A percentile compares a stretch with the other conserved stretches of the same genome.
Evolutionary conservation across 2,329 filamentous ascomycete species (phyloP).

Genomic region (Sclerotinia spermophila): DNA sequence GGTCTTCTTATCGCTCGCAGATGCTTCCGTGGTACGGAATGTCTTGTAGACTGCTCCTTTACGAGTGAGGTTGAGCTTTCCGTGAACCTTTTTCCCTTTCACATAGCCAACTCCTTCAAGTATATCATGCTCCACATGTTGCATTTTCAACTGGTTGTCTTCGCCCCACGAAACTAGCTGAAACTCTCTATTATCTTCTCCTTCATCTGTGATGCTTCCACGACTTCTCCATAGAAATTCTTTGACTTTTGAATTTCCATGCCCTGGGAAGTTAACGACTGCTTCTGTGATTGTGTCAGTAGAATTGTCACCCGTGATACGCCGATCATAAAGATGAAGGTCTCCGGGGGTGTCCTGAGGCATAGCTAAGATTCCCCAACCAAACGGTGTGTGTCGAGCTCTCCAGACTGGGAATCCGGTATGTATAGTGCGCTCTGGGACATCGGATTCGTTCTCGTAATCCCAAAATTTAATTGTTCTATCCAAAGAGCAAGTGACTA

Average conservation of each 20-base stretch:
- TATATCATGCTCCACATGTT: slow-evolving; percentile 63
- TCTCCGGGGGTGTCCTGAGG: slow-evolving; percentile 84
- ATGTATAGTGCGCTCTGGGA: slow-evolving; percentile 71
- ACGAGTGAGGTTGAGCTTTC: slow-evolving; percentile 70
- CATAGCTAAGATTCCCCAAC: slow-evolving; percentile 82
- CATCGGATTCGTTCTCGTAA: slow-evolving; percentile 58
- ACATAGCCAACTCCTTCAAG: slow-evolving; percentile 68
- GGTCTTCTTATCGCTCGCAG: slow-evolving; percentile 53
- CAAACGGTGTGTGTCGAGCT: slow-evolving; percentile 87
- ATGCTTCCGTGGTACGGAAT: slow-evolving; percentile 69
- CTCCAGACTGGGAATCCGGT: slow-evolving; percentile 89
- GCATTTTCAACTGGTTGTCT: slow-evolving; percentile 76
- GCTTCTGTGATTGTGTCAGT: slow-evolving; percentile 47
- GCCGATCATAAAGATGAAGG: slow-evolving; percentile 77
- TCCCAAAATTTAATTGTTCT: slow-evolving; percentile 95
- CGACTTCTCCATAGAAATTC: slow-evolving; percentile 88
- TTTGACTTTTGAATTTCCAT: slow-evolving; percentile 67
- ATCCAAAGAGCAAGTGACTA: slow-evolving; percentile 87
- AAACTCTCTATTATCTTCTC: slow-evolving; percentile 81
- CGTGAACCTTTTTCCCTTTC: slow-evolving; percentile 62
- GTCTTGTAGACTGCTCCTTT: slow-evolving; percentile 81
- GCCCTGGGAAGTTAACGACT: slow-evolving; percentile 57
- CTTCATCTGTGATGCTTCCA: slow-evolving; percentile 60
- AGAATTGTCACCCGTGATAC: slow-evolving; percentile 43
- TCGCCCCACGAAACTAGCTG: slow-evolving; percentile 91